A percentile compares a stretch with the other conserved stretches of the same genome.
phyloP scores from a whole-genome alignment of 352 stramenopile species.

The Pythium apleroticum region DNA sequence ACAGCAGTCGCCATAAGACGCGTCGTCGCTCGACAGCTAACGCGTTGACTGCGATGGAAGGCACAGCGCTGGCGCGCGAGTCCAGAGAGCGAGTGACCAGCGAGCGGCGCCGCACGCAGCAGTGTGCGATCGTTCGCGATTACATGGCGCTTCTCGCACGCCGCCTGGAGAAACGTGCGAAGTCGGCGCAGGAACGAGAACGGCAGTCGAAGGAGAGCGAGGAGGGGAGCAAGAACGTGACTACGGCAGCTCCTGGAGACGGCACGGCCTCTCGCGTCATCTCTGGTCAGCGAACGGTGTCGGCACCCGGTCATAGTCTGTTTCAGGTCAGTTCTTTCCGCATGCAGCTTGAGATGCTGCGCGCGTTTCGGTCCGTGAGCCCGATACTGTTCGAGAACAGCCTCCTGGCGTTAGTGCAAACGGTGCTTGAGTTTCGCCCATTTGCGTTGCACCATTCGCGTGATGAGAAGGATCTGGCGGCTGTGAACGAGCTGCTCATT shows the following conservation, averaged over 20 bases:
- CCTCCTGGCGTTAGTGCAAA: slow-evolving; percentile 48
- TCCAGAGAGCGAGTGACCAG: slow-evolving; percentile 8
- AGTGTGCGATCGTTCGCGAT: slow-evolving; percentile 27
- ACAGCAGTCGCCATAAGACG: neutral
- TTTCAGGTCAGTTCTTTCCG: slow-evolving; percentile 59
- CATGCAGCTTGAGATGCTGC: slow-evolving; percentile 70
- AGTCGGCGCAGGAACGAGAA: neutral
- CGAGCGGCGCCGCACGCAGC: slow-evolving; percentile 17
- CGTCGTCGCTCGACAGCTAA: slow-evolving; percentile 6
- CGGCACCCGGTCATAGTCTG: slow-evolving; percentile 14
- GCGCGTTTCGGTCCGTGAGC: slow-evolving; percentile 42
- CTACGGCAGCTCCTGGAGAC: neutral
- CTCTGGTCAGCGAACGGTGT: neutral
- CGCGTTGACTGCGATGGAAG: slow-evolving; percentile 18
- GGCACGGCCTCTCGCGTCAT: neutral
- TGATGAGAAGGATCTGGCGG: neutral
- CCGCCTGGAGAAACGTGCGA: slow-evolving; percentile 9
- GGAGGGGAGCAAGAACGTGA: slow-evolving; percentile 10
- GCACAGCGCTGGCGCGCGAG: slow-evolving; percentile 14
- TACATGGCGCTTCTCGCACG: slow-evolving; percentile 13
- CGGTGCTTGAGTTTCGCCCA: slow-evolving; percentile 53
- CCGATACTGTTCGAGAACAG: slow-evolving; percentile 55
- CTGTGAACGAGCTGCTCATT: slow-evolving; percentile 42
- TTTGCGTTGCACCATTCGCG: slow-evolving; percentile 43
- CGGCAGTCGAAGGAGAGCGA: neutral